Evolutionary conservation across 2,329 filamentous ascomycete genomes (phyloP).

Genomic region (Coniochaeta sp.): DNA sequence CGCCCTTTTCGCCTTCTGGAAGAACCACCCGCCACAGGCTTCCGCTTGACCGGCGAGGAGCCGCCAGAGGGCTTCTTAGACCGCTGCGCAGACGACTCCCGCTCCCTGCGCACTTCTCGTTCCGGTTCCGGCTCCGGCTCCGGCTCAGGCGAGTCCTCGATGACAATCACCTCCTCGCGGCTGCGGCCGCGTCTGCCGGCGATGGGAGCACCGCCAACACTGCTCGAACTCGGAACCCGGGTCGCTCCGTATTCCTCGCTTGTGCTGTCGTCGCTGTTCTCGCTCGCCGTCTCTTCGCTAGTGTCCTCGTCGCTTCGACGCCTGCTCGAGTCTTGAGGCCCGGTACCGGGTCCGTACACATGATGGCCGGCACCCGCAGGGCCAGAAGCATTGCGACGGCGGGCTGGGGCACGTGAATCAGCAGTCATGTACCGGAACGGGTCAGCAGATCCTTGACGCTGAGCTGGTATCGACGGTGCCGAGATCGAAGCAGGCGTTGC

Average conservation of each 20-base stretch:
- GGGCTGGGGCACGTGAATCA: conserved; percentile 29
- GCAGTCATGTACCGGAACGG: conserved; percentile 47
- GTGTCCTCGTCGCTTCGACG: conserved; percentile 3
- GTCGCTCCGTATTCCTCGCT: background rate
- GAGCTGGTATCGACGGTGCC: conserved; percentile 18
- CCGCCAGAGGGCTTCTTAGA: conserved; percentile 30
- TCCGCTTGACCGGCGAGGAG: conserved; percentile 31
- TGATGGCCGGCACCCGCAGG: conserved; percentile 14
- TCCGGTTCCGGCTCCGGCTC: conserved; percentile 12
- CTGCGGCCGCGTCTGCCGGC: conserved; percentile 11
- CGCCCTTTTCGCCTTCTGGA: background rate
- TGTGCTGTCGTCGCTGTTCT: conserved; percentile 3
- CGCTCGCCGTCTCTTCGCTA: conserved; percentile 6
- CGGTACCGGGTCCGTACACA: background rate
- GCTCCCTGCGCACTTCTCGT: conserved; percentile 7
- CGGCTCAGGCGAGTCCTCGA: conserved; percentile 19
- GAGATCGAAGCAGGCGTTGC: conserved; percentile 15
- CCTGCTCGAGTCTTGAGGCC: background rate
- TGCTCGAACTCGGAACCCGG: conserved; percentile 4
- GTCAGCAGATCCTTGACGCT: conserved; percentile 25
- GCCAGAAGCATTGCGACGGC: conserved; percentile 30
- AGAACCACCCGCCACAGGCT: conserved; percentile 18
- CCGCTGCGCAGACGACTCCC: conserved; percentile 23
- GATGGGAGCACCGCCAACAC: conserved; percentile 2
- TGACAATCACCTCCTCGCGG: conserved; percentile 31